Evolutionary conservation across 2,329 filamentous ascomycete species (phyloP).

Genomic region (Ceratocystis huliohia): DNA sequence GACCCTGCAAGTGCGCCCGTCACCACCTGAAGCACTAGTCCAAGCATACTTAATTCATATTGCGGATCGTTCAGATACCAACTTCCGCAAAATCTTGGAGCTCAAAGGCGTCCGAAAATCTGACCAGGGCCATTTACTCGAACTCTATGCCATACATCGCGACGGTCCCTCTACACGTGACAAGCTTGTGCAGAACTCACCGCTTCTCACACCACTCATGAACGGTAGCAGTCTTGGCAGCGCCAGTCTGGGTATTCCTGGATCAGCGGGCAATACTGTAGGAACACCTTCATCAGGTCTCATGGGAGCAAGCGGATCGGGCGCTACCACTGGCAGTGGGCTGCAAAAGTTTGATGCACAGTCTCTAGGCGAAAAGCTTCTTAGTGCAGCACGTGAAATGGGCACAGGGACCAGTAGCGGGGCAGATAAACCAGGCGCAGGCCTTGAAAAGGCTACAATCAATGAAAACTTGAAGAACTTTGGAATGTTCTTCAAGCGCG

Average conservation of each 20-base stretch:
- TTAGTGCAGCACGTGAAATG: slow-evolving; percentile 79
- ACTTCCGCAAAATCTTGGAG: slow-evolving; percentile 93
- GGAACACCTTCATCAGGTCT: background rate
- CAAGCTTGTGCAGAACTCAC: slow-evolving; percentile 55
- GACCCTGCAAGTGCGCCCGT: slow-evolving; percentile 84
- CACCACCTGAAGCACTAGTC: slow-evolving; percentile 83
- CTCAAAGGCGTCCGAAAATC: slow-evolving; percentile 81
- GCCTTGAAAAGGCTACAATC: slow-evolving; percentile 53
- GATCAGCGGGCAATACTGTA: background rate
- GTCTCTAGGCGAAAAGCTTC: slow-evolving; percentile 71
- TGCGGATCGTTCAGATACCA: slow-evolving; percentile 79
- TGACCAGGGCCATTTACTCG: slow-evolving; percentile 70
- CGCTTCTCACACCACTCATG: slow-evolving; percentile 57
- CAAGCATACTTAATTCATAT: slow-evolving; percentile 98
- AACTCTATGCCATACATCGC: slow-evolving; percentile 70
- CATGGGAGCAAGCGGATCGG: slow-evolving; percentile 29
- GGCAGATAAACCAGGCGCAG: slow-evolving; percentile 25
- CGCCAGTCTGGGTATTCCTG: background rate
- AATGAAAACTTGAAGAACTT: slow-evolving; percentile 94
- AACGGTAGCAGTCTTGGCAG: slow-evolving; percentile 29
- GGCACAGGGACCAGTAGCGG: slow-evolving; percentile 37
- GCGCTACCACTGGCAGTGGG: slow-evolving; percentile 27
- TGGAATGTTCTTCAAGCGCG: slow-evolving; percentile 87
- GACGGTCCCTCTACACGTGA: slow-evolving; percentile 57
- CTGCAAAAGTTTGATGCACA: slow-evolving; percentile 63